phyloP scores from a whole-genome alignment of 371 early-diverging fungal species.

The Apophysomyces elegans region DNA sequence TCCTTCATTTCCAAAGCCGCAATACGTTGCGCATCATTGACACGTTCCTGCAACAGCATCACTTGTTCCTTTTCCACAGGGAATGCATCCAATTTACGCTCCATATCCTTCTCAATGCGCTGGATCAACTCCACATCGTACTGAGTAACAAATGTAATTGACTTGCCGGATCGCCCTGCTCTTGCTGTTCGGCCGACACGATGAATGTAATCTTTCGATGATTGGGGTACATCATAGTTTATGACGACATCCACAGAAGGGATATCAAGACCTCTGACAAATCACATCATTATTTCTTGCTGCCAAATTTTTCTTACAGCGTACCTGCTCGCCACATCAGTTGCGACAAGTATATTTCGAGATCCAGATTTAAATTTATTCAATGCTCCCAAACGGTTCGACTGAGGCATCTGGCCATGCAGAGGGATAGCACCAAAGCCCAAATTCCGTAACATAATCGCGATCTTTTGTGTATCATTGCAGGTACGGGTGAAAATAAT shows the following conservation, averaged over 20 bases:
- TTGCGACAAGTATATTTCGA: constrained; percentile 91
- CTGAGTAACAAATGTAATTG: constrained; percentile 97
- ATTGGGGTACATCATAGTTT: constrained; percentile 97
- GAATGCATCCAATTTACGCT: constrained; percentile 83
- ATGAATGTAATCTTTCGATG: constrained; percentile 96
- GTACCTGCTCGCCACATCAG: constrained; percentile 89
- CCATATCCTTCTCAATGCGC: constrained; percentile 89
- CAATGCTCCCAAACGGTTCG: constrained; percentile 89
- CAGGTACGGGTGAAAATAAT: constrained; percentile 94
- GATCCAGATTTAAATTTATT: constrained; percentile 91
- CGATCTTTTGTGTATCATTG: constrained; percentile 82
- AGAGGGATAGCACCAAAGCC: constrained; percentile 94
- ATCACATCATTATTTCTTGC: background rate
- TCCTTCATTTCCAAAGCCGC: constrained; percentile 78
- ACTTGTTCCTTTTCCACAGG: constrained; percentile 86
- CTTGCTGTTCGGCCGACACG: constrained; percentile 98
- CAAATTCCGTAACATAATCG: constrained; percentile 84
- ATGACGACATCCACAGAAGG: constrained; percentile 94
- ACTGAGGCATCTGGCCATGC: constrained; percentile 93
- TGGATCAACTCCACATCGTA: constrained; percentile 95
- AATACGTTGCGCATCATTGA: constrained; percentile 87
- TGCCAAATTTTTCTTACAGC: background rate
- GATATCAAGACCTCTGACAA: constrained; percentile 93
- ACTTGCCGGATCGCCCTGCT: constrained; percentile 92
- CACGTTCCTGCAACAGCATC: constrained; percentile 91